phyloP scores from a whole-genome alignment of 805 yeast species.

The Metschnikowia kofuensis region DNA sequence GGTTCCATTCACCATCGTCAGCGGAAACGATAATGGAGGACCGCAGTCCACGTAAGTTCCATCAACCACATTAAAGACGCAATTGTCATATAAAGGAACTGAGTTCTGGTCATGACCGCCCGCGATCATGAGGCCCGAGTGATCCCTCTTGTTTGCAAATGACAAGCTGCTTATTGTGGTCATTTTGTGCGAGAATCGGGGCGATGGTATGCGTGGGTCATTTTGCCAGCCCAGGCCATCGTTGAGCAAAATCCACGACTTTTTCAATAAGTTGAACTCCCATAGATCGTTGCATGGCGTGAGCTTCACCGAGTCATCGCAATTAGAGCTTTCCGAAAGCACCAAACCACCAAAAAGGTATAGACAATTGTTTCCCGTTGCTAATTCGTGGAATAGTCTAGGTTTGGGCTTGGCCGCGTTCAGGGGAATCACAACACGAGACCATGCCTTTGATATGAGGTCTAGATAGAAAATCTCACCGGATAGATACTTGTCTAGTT shows the following conservation, averaged over 20 bases:
- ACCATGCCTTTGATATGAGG: slow-evolving; percentile 60
- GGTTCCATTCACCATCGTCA: neutral
- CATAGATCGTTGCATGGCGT: slow-evolving; percentile 63
- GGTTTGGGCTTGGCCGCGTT: slow-evolving; percentile 34
- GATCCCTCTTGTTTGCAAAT: slow-evolving; percentile 36
- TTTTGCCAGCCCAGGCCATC: slow-evolving; percentile 29
- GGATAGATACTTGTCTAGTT: slow-evolving; percentile 45
- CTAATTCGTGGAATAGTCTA: slow-evolving; percentile 60
- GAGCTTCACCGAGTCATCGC: slow-evolving; percentile 25
- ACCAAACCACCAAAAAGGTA: slow-evolving; percentile 67
- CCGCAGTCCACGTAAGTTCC: slow-evolving; percentile 27
- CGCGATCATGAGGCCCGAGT: slow-evolving; percentile 48
- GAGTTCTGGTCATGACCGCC: slow-evolving; percentile 50
- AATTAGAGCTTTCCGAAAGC: slow-evolving; percentile 21
- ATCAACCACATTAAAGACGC: slow-evolving; percentile 45
- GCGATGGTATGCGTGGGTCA: slow-evolving; percentile 24
- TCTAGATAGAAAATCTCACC: slow-evolving; percentile 62
- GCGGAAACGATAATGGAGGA: slow-evolving; percentile 13
- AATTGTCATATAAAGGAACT: slow-evolving; percentile 29
- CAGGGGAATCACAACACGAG: slow-evolving; percentile 30
- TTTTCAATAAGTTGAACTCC: slow-evolving; percentile 55
- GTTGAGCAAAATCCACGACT: slow-evolving; percentile 52
- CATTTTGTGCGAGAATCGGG: slow-evolving; percentile 55
- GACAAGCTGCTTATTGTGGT: slow-evolving; percentile 38
- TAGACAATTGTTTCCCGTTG: slow-evolving; percentile 47